Base-by-base conservation (phyloP, 768 basidiomycete genomes). In the Hygrocybe coccinea region DNA sequence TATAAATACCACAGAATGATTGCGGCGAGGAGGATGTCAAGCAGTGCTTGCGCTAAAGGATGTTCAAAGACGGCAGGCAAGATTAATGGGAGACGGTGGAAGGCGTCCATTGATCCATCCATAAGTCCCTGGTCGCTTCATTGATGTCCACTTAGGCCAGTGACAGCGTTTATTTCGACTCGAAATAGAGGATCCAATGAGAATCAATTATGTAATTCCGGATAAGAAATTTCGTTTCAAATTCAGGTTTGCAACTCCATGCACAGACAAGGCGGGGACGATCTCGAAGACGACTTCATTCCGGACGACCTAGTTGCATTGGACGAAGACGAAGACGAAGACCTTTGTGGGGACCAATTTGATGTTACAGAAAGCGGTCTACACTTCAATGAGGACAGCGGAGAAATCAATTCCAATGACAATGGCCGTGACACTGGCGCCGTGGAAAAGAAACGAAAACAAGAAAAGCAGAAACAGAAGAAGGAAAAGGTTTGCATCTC, bases 221-320 rank as follows among this genome's bases (percentile, higher is more conserved):
- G 8, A 29, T 29, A 29, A n/a, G 25, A 12, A 14, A 22, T 7
- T 34, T 6, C 37, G n/a, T 14, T 52, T 25, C 22, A 37, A n/a
- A 10, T 38, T 22, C 15, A 35, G n/a, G 14, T 35, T 14, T 6
- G 47, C 25, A 8, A 54, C 52, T 35, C n/a, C 35, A 60, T 53
- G 57, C 72, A 71, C 67, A 69, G 68, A 35, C 73, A 69, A 60
- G 76, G 75, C 58, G 85, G 86, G 41, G 89, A 94, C 75, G 90
- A 90, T 75, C 77, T 94, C 17, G 89, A 88, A 47, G 91, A 93
- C 67, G 87, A 91, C 60, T 91, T 87, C 65, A 74, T 87, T 50
- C 78, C 79, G 33, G 85, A 93, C 58, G 85, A 86, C 43, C 73
- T 81, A 12, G 79, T 88, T 0, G 84, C 83, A 0, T 70, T 80